Evolutionary conservation across 495 filamentous ascomycete genomes (phyloP).

Genomic region (Darksidea phi): DNA sequence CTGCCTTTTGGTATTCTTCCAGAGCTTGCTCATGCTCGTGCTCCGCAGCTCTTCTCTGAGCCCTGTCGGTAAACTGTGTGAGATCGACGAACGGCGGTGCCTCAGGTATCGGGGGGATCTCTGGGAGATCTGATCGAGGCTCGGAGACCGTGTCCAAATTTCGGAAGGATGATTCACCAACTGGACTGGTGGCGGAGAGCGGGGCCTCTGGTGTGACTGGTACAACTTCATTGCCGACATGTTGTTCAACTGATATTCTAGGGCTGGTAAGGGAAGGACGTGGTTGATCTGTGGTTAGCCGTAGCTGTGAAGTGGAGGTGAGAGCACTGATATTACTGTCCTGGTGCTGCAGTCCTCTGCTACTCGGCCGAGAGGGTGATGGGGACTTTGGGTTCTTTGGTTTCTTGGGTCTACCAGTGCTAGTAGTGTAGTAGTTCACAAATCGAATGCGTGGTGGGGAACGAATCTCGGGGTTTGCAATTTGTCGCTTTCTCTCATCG

Average conservation of each 20-base stretch:
- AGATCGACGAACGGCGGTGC: constrained; percentile 52
- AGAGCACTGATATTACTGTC: not conserved
- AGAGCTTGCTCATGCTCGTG: constrained; percentile 57
- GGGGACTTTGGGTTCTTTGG: constrained; percentile 35
- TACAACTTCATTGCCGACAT: constrained; percentile 36
- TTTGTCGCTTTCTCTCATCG: constrained; percentile 45
- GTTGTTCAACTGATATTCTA: constrained; percentile 49
- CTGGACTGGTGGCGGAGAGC: constrained; percentile 14
- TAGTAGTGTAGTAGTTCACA: constrained; percentile 87
- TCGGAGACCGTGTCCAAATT: not conserved
- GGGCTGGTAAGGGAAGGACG: constrained; percentile 36
- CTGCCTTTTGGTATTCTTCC: constrained; percentile 59
- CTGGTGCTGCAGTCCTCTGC: not conserved
- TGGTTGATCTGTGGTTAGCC: not conserved
- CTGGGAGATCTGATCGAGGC: constrained; percentile 32
- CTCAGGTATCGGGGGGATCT: constrained; percentile 42
- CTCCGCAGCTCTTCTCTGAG: constrained; percentile 62
- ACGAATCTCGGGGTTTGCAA: constrained; percentile 15
- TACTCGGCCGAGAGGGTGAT: constrained; percentile 5
- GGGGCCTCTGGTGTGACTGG: constrained; percentile 26
- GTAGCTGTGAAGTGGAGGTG: not conserved
- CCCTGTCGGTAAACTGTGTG: constrained; percentile 56
- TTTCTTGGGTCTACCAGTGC: constrained; percentile 64
- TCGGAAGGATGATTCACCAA: constrained; percentile 22
- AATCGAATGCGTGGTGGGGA: constrained; percentile 61